Evolutionary conservation across 495 filamentous ascomycete species (phyloP).

Genomic region (Chaetomium tenue): DNA sequence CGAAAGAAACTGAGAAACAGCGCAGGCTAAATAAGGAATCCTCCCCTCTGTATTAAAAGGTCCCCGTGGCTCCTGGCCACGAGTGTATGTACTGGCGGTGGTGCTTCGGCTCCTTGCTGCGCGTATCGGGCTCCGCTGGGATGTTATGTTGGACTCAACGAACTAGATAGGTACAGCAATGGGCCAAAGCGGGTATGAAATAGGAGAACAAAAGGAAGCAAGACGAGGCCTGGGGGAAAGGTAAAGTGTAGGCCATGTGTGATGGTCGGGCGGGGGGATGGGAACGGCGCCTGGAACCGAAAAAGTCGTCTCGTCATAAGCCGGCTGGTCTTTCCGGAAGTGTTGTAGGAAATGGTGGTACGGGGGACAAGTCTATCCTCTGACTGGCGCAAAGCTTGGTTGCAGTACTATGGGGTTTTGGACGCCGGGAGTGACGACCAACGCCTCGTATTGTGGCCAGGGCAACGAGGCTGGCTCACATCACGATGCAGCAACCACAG

Average conservation of each 20-base stretch:
- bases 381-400: neutral
- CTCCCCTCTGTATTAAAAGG: conserved; percentile 10
- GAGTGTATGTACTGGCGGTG: conserved; percentile 1
- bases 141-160: neutral
- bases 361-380: neutral
- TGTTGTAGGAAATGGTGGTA: neutral
- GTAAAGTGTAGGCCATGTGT: conserved; percentile 8
- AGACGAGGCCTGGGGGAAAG: conserved; percentile 8
- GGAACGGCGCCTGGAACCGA: conserved; percentile 23
- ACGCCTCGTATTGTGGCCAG: neutral
- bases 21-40: neutral
- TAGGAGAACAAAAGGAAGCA: conserved; percentile 22
- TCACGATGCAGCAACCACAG: conserved; percentile 56
- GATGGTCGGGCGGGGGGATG: conserved; percentile 5
- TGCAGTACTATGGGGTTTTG: neutral
- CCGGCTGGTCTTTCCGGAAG: conserved; percentile 14
- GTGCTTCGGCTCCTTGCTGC: neutral
- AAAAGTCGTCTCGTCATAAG: conserved; percentile 31
- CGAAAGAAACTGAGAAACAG: neutral
- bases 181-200: conserved; percentile 1
- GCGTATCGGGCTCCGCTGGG: neutral
- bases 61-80: conserved; percentile 8
- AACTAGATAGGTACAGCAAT: neutral
- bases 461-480: conserved; percentile 38
- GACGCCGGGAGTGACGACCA: neutral